Evolutionary conservation across 441 rosid genomes (phyloP).

Genomic region (Brassica balearica): DNA sequence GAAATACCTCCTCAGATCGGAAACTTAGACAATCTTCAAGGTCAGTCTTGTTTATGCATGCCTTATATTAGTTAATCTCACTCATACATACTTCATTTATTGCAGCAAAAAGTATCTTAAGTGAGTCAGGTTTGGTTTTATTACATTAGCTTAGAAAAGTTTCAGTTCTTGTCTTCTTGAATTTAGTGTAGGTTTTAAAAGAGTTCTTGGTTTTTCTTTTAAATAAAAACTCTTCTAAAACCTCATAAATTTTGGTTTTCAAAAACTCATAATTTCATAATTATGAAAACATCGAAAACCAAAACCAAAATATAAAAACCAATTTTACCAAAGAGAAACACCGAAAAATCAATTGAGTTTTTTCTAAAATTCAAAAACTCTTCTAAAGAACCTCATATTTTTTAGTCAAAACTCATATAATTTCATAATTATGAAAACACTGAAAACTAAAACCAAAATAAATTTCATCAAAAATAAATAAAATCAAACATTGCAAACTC

Average conservation of each 20-base stretch:
- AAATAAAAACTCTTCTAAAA: neutral
- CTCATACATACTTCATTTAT: constrained; percentile 22
- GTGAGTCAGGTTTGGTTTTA: constrained; percentile 24
- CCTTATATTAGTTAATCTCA: neutral
- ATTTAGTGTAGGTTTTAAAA: neutral
- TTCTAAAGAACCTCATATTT: neutral
- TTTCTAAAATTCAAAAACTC: neutral
- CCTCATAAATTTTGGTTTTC: neutral
- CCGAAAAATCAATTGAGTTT: neutral
- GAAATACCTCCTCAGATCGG: constrained; percentile 76
- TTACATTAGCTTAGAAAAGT: constrained; percentile 8
- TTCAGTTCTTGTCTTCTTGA: neutral
- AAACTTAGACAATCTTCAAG: constrained; percentile 82
- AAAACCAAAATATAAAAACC: neutral
- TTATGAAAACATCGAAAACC: neutral
- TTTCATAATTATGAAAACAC: neutral
- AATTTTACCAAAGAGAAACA: neutral
- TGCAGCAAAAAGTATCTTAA: constrained; percentile 10
- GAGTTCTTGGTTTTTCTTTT: neutral
- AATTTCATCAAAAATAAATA: neutral
- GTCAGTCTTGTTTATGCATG: constrained; percentile 51
- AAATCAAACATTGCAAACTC: neutral
- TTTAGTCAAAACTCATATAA: neutral
- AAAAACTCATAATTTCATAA: neutral
- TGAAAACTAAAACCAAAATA: neutral